A percentile compares a stretch with the other conserved stretches of the same genome.
phyloP scores from a whole-genome alignment of 2,329 filamentous ascomycete species.

The Ophiostoma himal-ulmi region DNA sequence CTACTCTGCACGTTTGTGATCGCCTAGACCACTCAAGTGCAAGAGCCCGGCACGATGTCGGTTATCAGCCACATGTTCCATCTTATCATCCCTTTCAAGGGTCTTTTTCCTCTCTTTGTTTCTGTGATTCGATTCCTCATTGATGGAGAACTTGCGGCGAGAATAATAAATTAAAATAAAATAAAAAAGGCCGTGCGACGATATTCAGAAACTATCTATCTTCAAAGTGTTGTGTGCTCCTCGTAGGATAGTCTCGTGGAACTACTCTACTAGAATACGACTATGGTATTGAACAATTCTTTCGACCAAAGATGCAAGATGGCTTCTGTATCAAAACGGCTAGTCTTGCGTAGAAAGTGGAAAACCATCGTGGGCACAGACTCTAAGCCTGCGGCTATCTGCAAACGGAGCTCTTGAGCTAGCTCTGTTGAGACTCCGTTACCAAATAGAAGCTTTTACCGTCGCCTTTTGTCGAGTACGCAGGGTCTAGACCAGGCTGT shows the following conservation, averaged over 20 bases:
- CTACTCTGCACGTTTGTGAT: neutral
- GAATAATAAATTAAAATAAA: too few relatives aligned
- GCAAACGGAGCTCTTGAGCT: neutral
- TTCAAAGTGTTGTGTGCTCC: too few relatives aligned
- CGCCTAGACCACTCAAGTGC: conserved; percentile 4
- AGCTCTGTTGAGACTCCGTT: neutral
- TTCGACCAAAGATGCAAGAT: neutral
- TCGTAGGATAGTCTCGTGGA: too few relatives aligned
- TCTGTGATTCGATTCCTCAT: too few relatives aligned
- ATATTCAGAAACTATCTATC: too few relatives aligned
- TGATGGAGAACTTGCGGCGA: too few relatives aligned
- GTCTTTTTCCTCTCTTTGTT: neutral
- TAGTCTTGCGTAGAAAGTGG: neutral
- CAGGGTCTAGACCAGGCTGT: neutral
- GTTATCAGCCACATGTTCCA: neutral
- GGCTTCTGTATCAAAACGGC: neutral
- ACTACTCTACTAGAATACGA: neutral
- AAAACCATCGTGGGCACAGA: neutral
- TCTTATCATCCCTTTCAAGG: neutral
- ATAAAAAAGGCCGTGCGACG: too few relatives aligned
- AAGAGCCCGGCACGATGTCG: neutral
- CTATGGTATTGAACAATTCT: neutral
- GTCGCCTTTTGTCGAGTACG: neutral
- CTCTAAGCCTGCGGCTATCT: too few relatives aligned
- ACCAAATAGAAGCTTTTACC: neutral